Evolutionary conservation across 169 alveolate genomes (phyloP).

Genomic region (Condylostoma magnum): DNA sequence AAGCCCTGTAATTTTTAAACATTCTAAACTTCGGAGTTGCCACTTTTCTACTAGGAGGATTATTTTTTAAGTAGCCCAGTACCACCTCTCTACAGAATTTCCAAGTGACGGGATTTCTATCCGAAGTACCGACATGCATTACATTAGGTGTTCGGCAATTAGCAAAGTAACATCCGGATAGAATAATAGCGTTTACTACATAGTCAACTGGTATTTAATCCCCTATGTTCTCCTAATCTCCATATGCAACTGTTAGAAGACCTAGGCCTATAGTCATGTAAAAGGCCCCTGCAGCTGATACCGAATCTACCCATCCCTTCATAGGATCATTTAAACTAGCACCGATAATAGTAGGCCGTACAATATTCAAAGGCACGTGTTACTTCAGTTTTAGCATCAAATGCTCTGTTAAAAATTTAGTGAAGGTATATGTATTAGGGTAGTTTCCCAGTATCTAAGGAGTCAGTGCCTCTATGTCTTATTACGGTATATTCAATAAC

Average conservation of each 20-base stretch:
- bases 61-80: conserved; percentile 22
- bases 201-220: conserved; percentile 72
- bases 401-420: conserved; percentile 60
- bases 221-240: conserved; percentile 47
- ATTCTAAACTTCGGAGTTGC: conserved; percentile 15
- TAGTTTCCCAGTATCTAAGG: conserved; percentile 50
- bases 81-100: conserved; percentile 26
- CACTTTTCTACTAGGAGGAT: conserved; percentile 42
- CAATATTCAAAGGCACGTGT: conserved; percentile 42
- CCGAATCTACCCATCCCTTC: conserved; percentile 71
- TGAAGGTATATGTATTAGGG: conserved; percentile 67
- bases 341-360: conserved; percentile 64
- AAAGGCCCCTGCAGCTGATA: conserved; percentile 60
- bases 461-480: conserved; percentile 42
- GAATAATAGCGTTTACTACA: conserved; percentile 47
- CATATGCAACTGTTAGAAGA: conserved; percentile 41
- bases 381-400: conserved; percentile 35
- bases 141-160: conserved; percentile 21
- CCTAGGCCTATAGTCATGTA: conserved; percentile 55
- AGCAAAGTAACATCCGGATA: conserved; percentile 34
- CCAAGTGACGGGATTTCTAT: conserved; percentile 63
- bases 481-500: conserved; percentile 38
- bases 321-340: conserved; percentile 61
- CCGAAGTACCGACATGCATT: conserved; percentile 51
- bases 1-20: conserved; percentile 18